Percentiles rank a stretch among this genome's conserved stretches.
These are phyloP conservation scores for Malus sylvestris DNA, from an alignment of 306 rosid genomes.

Conservation along the genomic window DNA sequence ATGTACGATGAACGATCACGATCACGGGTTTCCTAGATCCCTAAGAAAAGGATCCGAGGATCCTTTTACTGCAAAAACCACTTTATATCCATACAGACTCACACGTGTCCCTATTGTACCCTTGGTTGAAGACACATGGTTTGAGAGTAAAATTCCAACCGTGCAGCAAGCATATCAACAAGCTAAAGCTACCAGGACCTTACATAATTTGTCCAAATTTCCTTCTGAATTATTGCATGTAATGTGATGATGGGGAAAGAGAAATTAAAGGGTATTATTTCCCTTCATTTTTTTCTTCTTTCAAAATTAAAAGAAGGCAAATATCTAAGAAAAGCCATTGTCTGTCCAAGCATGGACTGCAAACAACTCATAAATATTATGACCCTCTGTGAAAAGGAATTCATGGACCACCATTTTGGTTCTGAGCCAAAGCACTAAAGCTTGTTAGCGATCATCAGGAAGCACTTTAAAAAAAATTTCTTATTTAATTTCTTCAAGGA, in stretches of 20 bases:
- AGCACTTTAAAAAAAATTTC: neutral
- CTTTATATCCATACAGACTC: neutral
- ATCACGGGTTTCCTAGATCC: fast-evolving
- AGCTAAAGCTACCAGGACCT: constrained; percentile 6
- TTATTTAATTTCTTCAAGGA: neutral
- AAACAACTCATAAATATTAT: constrained; percentile 35
- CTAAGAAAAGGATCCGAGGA: too few relatives aligned
- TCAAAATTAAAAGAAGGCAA: constrained; percentile 12
- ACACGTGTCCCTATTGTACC: neutral
- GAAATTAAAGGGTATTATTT: neutral
- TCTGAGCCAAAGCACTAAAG: constrained; percentile 28
- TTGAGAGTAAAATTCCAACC: neutral
- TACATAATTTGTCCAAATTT: neutral
- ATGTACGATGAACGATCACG: too few relatives aligned
- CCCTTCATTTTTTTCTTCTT: constrained; percentile 4
- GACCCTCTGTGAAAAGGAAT: constrained; percentile 48
- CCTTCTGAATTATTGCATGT: neutral
- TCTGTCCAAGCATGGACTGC: constrained; percentile 32
- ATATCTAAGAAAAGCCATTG: constrained; percentile 46
- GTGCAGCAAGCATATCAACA: neutral
- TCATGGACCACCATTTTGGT: constrained; percentile 77
- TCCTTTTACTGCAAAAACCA: neutral
- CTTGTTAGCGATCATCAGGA: neutral
- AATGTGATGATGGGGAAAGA: neutral
- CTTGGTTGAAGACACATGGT: neutral